A percentile compares a stretch with the other conserved stretches of the same genome.
phyloP scores from a whole-genome alignment of 2,329 filamentous ascomycete species.

The Leptographium procerum region DNA sequence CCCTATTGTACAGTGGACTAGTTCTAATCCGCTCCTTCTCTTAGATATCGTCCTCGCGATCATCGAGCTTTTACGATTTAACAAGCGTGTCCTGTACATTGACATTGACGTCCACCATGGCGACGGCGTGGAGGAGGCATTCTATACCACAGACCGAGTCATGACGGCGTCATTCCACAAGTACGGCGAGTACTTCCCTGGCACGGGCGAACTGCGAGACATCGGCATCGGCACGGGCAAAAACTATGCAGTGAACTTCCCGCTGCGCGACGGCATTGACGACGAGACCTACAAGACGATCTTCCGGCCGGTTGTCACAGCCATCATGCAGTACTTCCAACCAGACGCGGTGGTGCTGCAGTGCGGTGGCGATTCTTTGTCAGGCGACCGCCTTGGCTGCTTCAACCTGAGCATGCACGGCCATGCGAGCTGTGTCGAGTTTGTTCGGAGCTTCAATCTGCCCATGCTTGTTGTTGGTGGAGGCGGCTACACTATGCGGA shows the following conservation, averaged over 20 bases:
- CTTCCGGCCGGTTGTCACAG: conserved; percentile 79
- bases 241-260: conserved; percentile 84
- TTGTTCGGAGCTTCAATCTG: conserved; percentile 72
- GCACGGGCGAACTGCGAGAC: conserved; percentile 76
- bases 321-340: conserved; percentile 77
- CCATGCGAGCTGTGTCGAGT: conserved; percentile 88
- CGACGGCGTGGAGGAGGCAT: conserved; percentile 76
- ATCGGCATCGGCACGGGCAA: conserved; percentile 82
- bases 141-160: conserved; percentile 73
- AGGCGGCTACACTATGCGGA: conserved; percentile 93
- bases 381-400: conserved; percentile 85
- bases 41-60: conserved; percentile 85
- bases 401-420: conserved; percentile 97
- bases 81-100: conserved; percentile 94
- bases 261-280: conserved; percentile 82
- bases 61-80: conserved; percentile 78
- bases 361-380: conserved; percentile 89
- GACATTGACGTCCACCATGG: conserved; percentile 84
- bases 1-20: not conserved
- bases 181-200: conserved; percentile 92
- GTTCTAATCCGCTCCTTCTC: not conserved
- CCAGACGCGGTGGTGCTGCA: conserved; percentile 90
- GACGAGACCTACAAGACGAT: conserved; percentile 82
- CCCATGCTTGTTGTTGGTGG: conserved; percentile 90
- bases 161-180: conserved; percentile 95